Evolutionary conservation across 352 stramenopile species (phyloP).

Genomic region (Globisporangium uncinulatum): DNA sequence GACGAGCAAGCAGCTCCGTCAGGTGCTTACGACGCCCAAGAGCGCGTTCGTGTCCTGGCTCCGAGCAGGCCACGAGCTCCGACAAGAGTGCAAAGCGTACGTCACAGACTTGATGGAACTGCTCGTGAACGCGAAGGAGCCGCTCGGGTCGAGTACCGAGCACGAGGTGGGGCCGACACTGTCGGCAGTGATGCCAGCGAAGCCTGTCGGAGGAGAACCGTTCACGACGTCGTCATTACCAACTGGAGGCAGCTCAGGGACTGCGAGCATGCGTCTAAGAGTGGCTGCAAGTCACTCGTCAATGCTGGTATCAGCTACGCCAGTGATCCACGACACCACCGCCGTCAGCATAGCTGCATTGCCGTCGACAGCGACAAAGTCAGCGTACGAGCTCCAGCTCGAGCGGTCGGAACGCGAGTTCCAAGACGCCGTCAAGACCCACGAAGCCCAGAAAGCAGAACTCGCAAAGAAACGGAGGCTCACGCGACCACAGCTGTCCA

Average conservation of each 20-base stretch:
- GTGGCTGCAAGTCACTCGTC: not conserved
- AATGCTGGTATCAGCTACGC: not conserved
- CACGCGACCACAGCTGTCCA: slow-evolving; percentile 8
- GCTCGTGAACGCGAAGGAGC: slow-evolving; percentile 51
- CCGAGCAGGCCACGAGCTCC: slow-evolving; percentile 81
- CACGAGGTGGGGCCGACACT: not conserved
- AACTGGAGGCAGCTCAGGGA: too few relatives aligned
- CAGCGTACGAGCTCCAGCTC: slow-evolving; percentile 37
- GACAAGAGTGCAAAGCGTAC: slow-evolving; percentile 84
- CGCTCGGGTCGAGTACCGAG: slow-evolving; percentile 2
- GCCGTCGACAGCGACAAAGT: slow-evolving; percentile 14
- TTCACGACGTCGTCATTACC: too few relatives aligned
- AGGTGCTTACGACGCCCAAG: slow-evolving; percentile 37
- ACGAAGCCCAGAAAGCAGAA: slow-evolving; percentile 31
- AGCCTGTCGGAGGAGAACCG: too few relatives aligned
- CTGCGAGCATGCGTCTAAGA: not conserved
- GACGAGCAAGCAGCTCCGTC: slow-evolving; percentile 42
- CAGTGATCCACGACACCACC: slow-evolving; percentile 2
- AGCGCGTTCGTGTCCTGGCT: slow-evolving; percentile 89
- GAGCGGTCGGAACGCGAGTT: slow-evolving; percentile 40
- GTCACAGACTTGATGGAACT: slow-evolving; percentile 79
- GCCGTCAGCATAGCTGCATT: not conserved
- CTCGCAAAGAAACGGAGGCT: slow-evolving; percentile 30
- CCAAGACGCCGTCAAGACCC: slow-evolving; percentile 30
- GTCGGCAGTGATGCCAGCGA: not conserved